These are phyloP conservation scores for Daedaleopsis nitida DNA, from an alignment of 768 basidiomycete species.

Conservation along the genomic window DNA sequence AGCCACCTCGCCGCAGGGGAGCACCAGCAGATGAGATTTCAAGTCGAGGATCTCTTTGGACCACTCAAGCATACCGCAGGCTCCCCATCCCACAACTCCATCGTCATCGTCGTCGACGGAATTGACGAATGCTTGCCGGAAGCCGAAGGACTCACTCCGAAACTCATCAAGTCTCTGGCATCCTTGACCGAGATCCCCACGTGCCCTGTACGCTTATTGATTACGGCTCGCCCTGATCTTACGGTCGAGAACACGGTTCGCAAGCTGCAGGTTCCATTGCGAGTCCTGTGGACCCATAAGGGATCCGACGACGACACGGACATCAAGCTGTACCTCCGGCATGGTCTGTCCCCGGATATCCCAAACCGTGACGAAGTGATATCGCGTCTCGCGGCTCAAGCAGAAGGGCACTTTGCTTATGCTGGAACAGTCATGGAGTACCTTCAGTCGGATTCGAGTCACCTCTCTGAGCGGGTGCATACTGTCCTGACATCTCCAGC, in stretches of 20 bases:
- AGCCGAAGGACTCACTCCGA: not conserved
- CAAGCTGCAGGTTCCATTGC: not conserved
- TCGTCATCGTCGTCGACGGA: conserved; percentile 16
- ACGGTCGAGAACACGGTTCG: not conserved
- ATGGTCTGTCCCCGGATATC: not conserved
- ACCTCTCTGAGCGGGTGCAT: not conserved
- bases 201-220: not conserved
- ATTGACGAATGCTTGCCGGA: conserved; percentile 16
- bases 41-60: conserved; percentile 5
- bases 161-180: not conserved
- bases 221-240: not conserved
- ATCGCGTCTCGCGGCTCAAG: not conserved
- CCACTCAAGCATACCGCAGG: not conserved
- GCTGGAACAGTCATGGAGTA: not conserved
- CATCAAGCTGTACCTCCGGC: not conserved
- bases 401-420: not conserved
- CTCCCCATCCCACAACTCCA: not conserved
- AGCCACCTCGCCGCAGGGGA: not conserved
- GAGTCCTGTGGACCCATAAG: not conserved
- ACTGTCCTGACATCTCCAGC: not conserved
- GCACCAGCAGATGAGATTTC: conserved; percentile 1
- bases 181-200: not conserved
- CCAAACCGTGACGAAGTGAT: not conserved
- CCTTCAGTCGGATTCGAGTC: not conserved
- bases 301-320: not conserved